Base-by-base conservation (phyloP, 345 rosid species). In the Luvunga scandens region DNA sequence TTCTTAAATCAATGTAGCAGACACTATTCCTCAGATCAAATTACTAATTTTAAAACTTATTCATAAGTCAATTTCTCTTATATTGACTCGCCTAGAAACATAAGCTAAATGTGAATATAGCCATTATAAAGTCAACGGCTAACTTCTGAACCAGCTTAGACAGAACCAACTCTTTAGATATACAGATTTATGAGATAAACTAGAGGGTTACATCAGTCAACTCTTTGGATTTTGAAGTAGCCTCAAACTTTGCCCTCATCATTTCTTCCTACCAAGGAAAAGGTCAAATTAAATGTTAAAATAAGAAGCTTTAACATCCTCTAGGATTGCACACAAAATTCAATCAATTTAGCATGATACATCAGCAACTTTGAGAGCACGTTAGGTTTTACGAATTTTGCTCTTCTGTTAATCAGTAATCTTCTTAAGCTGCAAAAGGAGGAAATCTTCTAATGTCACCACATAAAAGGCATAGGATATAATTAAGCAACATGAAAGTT, bases 331-430 rank as follows among this genome's bases (percentile, higher is more conserved):
- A 14, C 39, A 21, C 25, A 73, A 71, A 69, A 16, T 10, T 57
- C 2, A 62, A 28, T 31, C 24, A 69, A 59, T 39, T 64, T 67
- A 19, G 48, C 57, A 60, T 34, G 68, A 79, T 83, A 97, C 99
- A 94, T 97, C 98, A 67, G 98, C 98, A 72, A 89, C 84, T 83
- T 91, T 91, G 53, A 94, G 97, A 78, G 98, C 98, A 61, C 96
- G 97, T 71, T 97, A 98, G 65, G 88, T 90, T 88, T 91, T 93
- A 27, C 89, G 89, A 66, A 94, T 88, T 86, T 86, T 90, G 78
- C 83, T 86, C 85, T 85, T 90, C 83, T 93, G 96, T 76, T 91
- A 97, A 30, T 90, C 92, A 72, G 84, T 93, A 69, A 84, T 87
- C 86, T 84, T 86, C 86, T 88, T 87, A 82, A 97, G 93, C 99